phyloP scores from a whole-genome alignment of 2,329 filamentous ascomycete genomes.

The Microcera coccophila region DNA sequence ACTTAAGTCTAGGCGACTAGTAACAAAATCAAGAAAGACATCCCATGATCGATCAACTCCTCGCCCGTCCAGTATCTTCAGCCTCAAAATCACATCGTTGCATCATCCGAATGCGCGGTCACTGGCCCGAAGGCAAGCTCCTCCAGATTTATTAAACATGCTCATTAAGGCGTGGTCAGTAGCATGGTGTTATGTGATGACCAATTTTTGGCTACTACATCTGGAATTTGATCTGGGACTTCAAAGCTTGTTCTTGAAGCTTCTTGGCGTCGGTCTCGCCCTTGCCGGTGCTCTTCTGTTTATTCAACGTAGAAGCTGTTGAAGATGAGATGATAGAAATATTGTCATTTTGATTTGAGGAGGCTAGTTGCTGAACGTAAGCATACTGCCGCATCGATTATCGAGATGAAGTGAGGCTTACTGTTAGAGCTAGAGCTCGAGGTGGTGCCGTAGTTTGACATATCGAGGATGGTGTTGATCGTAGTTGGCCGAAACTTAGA shows the following conservation, averaged over 20 bases:
- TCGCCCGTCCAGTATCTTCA: background rate
- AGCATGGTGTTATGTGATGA: background rate
- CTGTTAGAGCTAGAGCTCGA: conserved; percentile 11
- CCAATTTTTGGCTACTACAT: conserved; percentile 14
- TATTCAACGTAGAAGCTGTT: conserved; percentile 21
- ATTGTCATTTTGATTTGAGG: conserved; percentile 19
- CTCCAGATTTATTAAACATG: background rate
- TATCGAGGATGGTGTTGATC: conserved; percentile 11
- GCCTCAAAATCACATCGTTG: background rate
- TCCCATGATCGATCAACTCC: conserved; percentile 1
- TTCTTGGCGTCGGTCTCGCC: conserved; percentile 21
- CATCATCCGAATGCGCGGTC: too few relatives aligned
- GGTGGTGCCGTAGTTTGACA: conserved; percentile 9
- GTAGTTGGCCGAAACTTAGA: background rate
- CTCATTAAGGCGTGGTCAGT: background rate
- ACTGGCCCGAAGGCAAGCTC: background rate
- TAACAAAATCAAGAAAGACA: conserved; percentile 7
- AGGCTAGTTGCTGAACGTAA: conserved; percentile 11
- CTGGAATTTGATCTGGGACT: conserved; percentile 25
- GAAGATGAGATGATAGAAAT: conserved; percentile 25
- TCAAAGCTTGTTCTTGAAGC: conserved; percentile 26
- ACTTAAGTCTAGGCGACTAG: conserved; percentile 1
- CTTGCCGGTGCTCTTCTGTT: conserved; percentile 18
- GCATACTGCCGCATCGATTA: background rate
- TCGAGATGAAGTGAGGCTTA: conserved; percentile 8